These are phyloP conservation scores for Bipolaris zeicola DNA, from an alignment of 2,329 filamentous ascomycete species.

Conservation along the genomic window DNA sequence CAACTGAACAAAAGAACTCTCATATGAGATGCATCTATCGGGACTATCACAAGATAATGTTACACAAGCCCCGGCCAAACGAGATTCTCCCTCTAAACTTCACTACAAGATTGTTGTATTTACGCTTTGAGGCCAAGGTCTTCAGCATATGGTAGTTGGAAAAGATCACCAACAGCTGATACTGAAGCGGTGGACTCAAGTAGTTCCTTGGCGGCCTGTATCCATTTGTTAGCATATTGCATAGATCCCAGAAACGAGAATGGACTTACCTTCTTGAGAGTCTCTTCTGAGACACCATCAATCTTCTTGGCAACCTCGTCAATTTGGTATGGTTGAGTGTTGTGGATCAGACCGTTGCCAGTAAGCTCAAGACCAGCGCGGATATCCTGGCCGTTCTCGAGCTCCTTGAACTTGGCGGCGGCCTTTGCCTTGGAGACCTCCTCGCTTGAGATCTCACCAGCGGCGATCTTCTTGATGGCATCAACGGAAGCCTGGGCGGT, in stretches of 20 bases:
- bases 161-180: slow-evolving; percentile 87
- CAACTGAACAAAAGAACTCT: slow-evolving; percentile 39
- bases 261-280: slow-evolving; percentile 65
- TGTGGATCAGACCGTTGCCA: slow-evolving; percentile 81
- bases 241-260: slow-evolving; percentile 60
- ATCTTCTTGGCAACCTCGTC: slow-evolving; percentile 78
- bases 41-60: slow-evolving; percentile 51
- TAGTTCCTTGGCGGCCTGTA: slow-evolving; percentile 83
- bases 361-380: slow-evolving; percentile 80
- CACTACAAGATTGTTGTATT: slow-evolving; percentile 50
- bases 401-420: slow-evolving; percentile 88
- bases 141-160: slow-evolving; percentile 87
- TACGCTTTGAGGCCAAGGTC: slow-evolving; percentile 96
- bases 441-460: slow-evolving; percentile 78
- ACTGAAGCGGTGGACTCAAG: slow-evolving; percentile 88
- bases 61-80: slow-evolving; percentile 45
- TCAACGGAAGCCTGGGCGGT: slow-evolving; percentile 79
- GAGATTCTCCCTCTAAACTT: slow-evolving; percentile 39
- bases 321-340: slow-evolving; percentile 82
- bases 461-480: slow-evolving; percentile 78
- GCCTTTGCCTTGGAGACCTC: slow-evolving; percentile 90
- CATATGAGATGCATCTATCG: slow-evolving; percentile 48
- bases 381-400: slow-evolving; percentile 80
- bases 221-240: neutral
- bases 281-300: slow-evolving; percentile 79